Conservation (phyloP, 2,329 filamentous ascomycete genomes). For the Aureobasidium sp. region DNA sequence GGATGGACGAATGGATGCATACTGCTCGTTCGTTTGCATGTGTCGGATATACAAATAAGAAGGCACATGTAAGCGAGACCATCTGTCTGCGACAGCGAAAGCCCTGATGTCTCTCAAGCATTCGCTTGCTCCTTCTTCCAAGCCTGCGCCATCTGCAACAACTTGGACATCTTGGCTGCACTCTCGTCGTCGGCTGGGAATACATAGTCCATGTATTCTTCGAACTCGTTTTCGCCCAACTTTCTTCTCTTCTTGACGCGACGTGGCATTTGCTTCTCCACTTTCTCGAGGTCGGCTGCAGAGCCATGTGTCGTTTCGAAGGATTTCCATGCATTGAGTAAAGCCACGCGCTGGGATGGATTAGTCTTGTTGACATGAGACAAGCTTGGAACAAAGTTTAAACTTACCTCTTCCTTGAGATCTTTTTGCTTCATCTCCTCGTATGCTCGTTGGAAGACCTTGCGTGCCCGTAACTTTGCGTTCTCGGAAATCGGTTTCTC, state of each 20-base stretch:
- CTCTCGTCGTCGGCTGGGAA: slow-evolving; percentile 93
- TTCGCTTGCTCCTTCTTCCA: slow-evolving; percentile 63
- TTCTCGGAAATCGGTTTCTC: slow-evolving; percentile 62
- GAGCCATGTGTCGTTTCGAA: slow-evolving; percentile 84
- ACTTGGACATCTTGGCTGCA: slow-evolving; percentile 70
- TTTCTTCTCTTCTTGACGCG: slow-evolving; percentile 86
- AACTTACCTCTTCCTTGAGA: slow-evolving; percentile 69
- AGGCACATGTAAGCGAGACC: not conserved
- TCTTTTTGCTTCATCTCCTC: slow-evolving; percentile 81
- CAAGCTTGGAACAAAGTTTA: not conserved
- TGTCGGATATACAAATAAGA: not conserved
- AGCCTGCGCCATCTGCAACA: slow-evolving; percentile 75
- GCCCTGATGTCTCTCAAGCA: not conserved
- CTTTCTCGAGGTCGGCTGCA: slow-evolving; percentile 64
- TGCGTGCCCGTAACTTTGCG: slow-evolving; percentile 73
- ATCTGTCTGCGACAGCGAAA: not conserved
- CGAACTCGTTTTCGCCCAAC: slow-evolving; percentile 85
- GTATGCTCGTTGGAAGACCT: slow-evolving; percentile 77
- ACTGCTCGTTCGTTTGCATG: not conserved
- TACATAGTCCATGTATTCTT: slow-evolving; percentile 95
- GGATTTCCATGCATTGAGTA: slow-evolving; percentile 85
- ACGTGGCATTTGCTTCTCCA: slow-evolving; percentile 89
- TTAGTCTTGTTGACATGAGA: slow-evolving; percentile 23
- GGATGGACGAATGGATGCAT: not conserved
- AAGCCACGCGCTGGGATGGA: slow-evolving; percentile 56